Conservation (phyloP, 2,329 filamentous ascomycete species). For the Pseudogymnoascus sp. region DNA sequence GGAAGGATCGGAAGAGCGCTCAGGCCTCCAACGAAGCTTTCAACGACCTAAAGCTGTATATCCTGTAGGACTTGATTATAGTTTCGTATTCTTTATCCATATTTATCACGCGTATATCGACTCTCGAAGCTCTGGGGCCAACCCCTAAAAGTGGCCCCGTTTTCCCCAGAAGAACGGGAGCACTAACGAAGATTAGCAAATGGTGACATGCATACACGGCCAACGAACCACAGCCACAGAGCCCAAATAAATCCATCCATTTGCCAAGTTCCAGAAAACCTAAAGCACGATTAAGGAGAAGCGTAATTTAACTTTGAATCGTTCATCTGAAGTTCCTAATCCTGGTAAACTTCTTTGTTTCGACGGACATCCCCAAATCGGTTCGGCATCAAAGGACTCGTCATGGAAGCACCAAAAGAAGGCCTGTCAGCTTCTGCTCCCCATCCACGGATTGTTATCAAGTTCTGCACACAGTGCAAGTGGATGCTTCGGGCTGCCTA, state of each 20-base stretch:
- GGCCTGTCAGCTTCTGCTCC: constrained; percentile 21
- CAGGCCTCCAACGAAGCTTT: not conserved
- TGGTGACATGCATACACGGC: not conserved
- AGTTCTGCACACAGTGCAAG: constrained; percentile 88
- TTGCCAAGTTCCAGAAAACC: not conserved
- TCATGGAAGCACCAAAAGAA: not conserved
- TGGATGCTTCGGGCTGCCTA: constrained; percentile 86
- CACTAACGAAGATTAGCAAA: constrained; percentile 5
- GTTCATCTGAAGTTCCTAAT: not conserved
- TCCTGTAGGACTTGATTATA: not conserved
- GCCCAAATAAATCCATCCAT: not conserved
- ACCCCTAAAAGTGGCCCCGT: not conserved
- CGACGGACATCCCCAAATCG: not conserved
- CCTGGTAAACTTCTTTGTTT: not conserved
- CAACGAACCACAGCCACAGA: not conserved
- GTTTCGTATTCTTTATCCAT: not conserved
- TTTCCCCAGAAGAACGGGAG: not conserved
- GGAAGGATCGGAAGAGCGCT: not conserved
- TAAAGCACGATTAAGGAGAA: not conserved
- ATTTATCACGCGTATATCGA: not conserved
- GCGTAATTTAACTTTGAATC: not conserved
- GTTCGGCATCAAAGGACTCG: not conserved
- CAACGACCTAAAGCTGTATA: not conserved
- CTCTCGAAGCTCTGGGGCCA: not conserved
- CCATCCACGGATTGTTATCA: constrained; percentile 73